Evolutionary conservation across 2,329 filamentous ascomycete genomes (phyloP).

Genomic region (Xylariaceae sp.): DNA sequence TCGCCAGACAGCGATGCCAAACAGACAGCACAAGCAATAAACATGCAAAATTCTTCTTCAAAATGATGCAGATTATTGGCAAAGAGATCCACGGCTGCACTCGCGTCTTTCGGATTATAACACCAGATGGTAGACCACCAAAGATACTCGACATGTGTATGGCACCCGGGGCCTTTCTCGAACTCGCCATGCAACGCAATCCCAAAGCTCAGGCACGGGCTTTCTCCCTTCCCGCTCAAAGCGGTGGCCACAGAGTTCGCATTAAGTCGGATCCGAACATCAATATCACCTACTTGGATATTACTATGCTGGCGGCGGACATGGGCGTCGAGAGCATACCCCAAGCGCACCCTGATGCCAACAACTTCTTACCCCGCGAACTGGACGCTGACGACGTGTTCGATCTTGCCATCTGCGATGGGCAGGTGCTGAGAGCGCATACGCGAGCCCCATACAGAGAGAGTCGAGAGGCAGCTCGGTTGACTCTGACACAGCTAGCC

Average conservation of each 20-base stretch:
- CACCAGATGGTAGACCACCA: constrained; percentile 4
- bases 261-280: constrained; percentile 24
- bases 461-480: constrained; percentile 19
- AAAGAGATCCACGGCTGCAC: constrained; percentile 38
- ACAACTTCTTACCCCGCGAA: constrained; percentile 31
- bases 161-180: constrained; percentile 52
- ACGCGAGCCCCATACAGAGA: constrained; percentile 21
- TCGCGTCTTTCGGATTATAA: constrained; percentile 30
- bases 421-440: constrained; percentile 31
- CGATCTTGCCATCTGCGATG: constrained; percentile 44
- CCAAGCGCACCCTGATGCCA: constrained; percentile 31
- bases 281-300: constrained; percentile 37
- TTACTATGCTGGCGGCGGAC: constrained; percentile 49
- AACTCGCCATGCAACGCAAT: constrained; percentile 36
- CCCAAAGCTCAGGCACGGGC: constrained; percentile 33
- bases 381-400: constrained; percentile 25
- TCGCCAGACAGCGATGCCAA: constrained; percentile 37
- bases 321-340: constrained; percentile 37
- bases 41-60: constrained; percentile 34
- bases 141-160: constrained; percentile 52
- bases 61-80: constrained; percentile 42
- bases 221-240: constrained; percentile 39
- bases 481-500: constrained; percentile 24
- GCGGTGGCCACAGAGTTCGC: constrained; percentile 41
- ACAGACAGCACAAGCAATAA: constrained; percentile 35